These are phyloP conservation scores for Pythium brachiatum DNA, from an alignment of 352 stramenopile genomes.

Conservation along the genomic window DNA sequence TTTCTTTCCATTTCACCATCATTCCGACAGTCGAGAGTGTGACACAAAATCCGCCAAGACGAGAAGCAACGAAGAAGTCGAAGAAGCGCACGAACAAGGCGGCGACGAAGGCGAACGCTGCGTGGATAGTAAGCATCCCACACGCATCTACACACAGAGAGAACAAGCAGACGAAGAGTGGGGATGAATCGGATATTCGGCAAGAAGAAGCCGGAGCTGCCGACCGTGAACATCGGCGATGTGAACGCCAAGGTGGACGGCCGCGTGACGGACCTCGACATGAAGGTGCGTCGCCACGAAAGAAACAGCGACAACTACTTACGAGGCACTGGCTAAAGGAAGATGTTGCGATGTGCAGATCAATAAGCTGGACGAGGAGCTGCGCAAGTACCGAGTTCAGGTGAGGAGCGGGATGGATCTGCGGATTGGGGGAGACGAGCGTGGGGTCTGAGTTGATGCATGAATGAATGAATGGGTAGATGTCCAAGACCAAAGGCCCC, in stretches of 20 bases:
- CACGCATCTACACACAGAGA: slow-evolving; percentile 6
- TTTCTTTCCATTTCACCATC: background rate
- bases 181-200: slow-evolving; percentile 82
- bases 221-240: slow-evolving; percentile 74
- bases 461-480: slow-evolving; percentile 30
- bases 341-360: slow-evolving; percentile 40
- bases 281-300: slow-evolving; percentile 49
- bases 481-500: slow-evolving; percentile 68
- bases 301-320: too few relatives aligned
- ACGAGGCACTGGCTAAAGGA: background rate
- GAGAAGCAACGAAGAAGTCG: background rate
- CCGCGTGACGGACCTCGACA: slow-evolving; percentile 70
- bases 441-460: background rate
- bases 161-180: background rate
- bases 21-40: slow-evolving; percentile 8
- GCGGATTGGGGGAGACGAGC: background rate
- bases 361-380: slow-evolving; percentile 75
- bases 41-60: slow-evolving; percentile 4
- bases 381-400: slow-evolving; percentile 78
- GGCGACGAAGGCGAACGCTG: background rate
- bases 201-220: slow-evolving; percentile 75
- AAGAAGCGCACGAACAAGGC: background rate
- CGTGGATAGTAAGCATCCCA: background rate
- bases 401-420: slow-evolving; percentile 19
- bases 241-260: slow-evolving; percentile 74